Percentiles rank a stretch among this genome's conserved stretches.
phyloP scores from a whole-genome alignment of 2,329 filamentous ascomycete genomes.

The Arthrobotrys megalospora region DNA sequence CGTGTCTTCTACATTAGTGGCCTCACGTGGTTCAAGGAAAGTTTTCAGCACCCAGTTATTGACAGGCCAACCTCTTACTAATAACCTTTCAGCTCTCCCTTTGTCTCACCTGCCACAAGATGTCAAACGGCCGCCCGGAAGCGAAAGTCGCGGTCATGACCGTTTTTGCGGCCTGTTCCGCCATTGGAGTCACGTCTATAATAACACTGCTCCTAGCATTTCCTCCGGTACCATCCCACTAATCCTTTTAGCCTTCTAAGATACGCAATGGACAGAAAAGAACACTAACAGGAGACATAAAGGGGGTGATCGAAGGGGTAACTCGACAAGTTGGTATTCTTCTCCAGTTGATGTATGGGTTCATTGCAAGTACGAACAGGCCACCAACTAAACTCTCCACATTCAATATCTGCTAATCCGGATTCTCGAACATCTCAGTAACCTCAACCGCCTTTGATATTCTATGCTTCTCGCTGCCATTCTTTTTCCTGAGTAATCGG shows the following conservation, averaged over 20 bases:
- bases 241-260: background rate
- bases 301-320: conserved; percentile 32
- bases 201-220: conserved; percentile 26
- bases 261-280: background rate
- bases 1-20: conserved; percentile 45
- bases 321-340: conserved; percentile 4
- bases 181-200: conserved; percentile 23
- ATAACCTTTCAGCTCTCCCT: conserved; percentile 34
- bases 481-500: conserved; percentile 34
- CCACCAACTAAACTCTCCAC: background rate
- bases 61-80: background rate
- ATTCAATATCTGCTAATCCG: background rate
- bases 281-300: background rate
- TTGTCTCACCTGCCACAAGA: conserved; percentile 45
- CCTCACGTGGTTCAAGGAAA: conserved; percentile 43
- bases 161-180: conserved; percentile 20
- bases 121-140: conserved; percentile 41
- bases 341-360: conserved; percentile 12
- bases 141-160: conserved; percentile 21
- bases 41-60: background rate
- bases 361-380: conserved; percentile 29
- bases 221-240: conserved; percentile 26
- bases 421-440: conserved; percentile 5
- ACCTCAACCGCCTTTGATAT: conserved; percentile 41
- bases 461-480: conserved; percentile 35